Percentiles rank a stretch among this genome's conserved stretches.
Evolutionary conservation across 345 rosid species (phyloP).

Genomic region (Acer yangbiense): DNA sequence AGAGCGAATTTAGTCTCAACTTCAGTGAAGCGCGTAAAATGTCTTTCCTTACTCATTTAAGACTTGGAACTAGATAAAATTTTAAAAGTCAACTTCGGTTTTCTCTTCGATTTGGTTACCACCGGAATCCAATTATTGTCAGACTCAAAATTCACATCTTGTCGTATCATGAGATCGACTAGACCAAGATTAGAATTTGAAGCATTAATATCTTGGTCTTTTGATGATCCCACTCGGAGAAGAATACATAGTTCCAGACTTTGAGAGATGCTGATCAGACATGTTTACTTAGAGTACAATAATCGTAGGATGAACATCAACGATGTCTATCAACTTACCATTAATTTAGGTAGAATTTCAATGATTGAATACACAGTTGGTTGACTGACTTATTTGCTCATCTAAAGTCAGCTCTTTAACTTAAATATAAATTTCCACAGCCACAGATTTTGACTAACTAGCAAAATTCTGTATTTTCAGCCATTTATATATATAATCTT

Average conservation of each 20-base stretch:
- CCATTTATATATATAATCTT: neutral
- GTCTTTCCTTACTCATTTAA: no score
- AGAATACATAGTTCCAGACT: neutral
- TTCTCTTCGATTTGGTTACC: no score
- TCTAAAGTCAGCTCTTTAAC: neutral
- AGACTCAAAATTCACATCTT: no score
- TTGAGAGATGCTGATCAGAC: neutral
- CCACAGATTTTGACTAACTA: neutral
- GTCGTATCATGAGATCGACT: no score
- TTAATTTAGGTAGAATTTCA: neutral
- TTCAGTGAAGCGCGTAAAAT: no score
- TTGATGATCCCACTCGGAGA: no score
- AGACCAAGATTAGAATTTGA: no score
- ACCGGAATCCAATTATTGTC: no score
- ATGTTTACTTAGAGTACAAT: neutral
- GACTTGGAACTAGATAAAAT: no score
- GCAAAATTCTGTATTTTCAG: neutral
- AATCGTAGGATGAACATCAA: neutral
- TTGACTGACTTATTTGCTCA: constrained; percentile 1
- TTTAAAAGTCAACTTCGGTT: no score
- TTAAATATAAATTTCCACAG: neutral
- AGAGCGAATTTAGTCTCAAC: no score
- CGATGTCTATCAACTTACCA: neutral
- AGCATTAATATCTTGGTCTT: no score
- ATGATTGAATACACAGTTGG: neutral